These are phyloP conservation scores for Aethionema arabicum DNA, from an alignment of 345 rosid species.

Conservation along the genomic window DNA sequence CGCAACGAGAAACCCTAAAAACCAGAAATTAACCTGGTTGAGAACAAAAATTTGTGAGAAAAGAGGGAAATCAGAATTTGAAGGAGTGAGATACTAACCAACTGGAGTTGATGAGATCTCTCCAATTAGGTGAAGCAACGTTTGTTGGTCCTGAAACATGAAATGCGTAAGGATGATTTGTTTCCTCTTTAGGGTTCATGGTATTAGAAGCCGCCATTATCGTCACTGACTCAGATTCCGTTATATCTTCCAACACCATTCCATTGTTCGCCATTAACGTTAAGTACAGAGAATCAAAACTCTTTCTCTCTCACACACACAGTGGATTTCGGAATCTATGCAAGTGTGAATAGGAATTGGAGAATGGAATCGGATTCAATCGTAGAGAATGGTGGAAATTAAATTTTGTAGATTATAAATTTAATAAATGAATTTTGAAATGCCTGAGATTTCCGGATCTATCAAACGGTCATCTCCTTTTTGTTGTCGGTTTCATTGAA, in stretches of 20 bases:
- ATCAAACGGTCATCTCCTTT: slow-evolving; percentile 61
- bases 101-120: slow-evolving; percentile 90
- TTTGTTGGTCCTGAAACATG: slow-evolving; percentile 94
- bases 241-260: slow-evolving; percentile 30
- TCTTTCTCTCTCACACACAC: background rate
- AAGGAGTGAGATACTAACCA: slow-evolving; percentile 50
- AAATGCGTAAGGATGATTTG: slow-evolving; percentile 85
- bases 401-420: background rate
- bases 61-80: background rate
- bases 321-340: background rate
- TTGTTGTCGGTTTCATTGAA: slow-evolving; percentile 32
- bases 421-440: slow-evolving; percentile 38
- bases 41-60: background rate
- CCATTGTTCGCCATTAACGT: slow-evolving; percentile 43
- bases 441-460: slow-evolving; percentile 41
- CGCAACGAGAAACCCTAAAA: background rate
- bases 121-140: slow-evolving; percentile 83
- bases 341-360: slow-evolving; percentile 18
- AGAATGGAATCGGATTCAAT: slow-evolving; percentile 38
- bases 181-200: slow-evolving; percentile 38
- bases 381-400: slow-evolving; percentile 8
- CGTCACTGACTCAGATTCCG: slow-evolving; percentile 24
- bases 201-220: slow-evolving; percentile 22
- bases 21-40: background rate
- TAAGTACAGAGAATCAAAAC: slow-evolving; percentile 7